These are phyloP conservation scores for Tilletia horrida DNA, from an alignment of 1,284 basidiomycete genomes.

Conservation along the genomic window DNA sequence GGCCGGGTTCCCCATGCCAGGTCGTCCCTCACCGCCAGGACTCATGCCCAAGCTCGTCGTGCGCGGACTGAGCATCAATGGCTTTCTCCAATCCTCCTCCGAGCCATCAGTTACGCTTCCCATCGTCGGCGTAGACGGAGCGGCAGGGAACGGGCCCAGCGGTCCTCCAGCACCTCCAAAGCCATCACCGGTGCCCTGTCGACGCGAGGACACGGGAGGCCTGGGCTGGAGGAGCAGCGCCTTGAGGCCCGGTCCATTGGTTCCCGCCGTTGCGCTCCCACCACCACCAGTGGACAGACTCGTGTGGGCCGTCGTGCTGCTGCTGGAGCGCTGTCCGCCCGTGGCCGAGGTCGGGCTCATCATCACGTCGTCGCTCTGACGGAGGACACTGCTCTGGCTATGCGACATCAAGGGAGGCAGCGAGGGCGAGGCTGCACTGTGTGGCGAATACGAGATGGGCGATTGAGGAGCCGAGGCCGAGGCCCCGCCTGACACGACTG, in stretches of 20 bases:
- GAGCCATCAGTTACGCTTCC: not conserved
- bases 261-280: not conserved
- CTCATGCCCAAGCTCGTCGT: slow-evolving; percentile 13
- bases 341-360: slow-evolving; percentile 13
- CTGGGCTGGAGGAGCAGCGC: not conserved
- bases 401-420: slow-evolving; percentile 4
- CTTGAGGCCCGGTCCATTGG: not conserved
- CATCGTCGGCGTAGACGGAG: not conserved
- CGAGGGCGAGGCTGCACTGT: not conserved
- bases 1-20: not conserved
- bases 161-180: slow-evolving; percentile 9
- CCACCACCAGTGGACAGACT: not conserved
- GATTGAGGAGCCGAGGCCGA: slow-evolving; percentile 10
- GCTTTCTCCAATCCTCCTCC: not conserved
- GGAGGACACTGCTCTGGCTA: not conserved
- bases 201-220: not conserved
- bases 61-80: not conserved
- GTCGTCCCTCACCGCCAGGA: not conserved
- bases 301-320: slow-evolving; percentile 9
- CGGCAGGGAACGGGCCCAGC: not conserved
- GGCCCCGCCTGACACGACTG: not conserved
- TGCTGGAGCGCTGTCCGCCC: slow-evolving; percentile 8
- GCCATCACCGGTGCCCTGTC: slow-evolving; percentile 9
- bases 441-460: slow-evolving; percentile 7
- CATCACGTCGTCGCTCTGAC: slow-evolving; percentile 8